Evolutionary conservation across 2,329 filamentous ascomycete genomes (phyloP), one percentile per base, ranked within the genome.

Genomic region (Graphium sp.): DNA sequence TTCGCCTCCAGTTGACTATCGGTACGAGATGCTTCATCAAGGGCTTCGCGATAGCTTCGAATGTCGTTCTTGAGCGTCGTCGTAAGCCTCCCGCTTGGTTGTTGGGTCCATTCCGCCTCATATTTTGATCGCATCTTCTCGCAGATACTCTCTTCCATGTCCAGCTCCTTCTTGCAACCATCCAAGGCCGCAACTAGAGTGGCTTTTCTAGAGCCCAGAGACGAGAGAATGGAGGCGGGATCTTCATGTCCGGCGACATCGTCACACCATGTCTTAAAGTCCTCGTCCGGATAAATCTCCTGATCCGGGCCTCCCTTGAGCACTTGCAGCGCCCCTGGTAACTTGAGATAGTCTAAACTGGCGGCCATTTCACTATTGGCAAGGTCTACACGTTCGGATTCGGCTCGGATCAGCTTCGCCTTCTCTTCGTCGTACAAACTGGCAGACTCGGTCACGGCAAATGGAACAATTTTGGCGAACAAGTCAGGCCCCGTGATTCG

Each of bases 61-160:
- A 95, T 78, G 46, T 98, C 89, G 33, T 73, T 76, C 31, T 85
- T 70, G 28, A 98, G 56, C 0, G 87, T 95, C 4, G 80, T 74
- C 2, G 87, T 98, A 22, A 98, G 64, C 32, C 82, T 67, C 18
- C 81, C 82, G 47, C 87, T 95, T 8, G 89, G 89, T 44, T 98
- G 89, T 44, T 98, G 89, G 12, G 83, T 93, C 89, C 89, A 98
- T 31, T 95, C 87, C 17, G 65, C 67, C 31, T 87, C 85, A 47
- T 95, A 95, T 49, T 98, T 98, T 9, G 84, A 91, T 26, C 89
- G 72, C 89, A 98, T 98, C 60, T 95, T 98, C 50, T 98, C 89
- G 48, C 89, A 98, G 1, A 95, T 82, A 32, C 82, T 91, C 54
- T 95, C 91, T 50, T 98, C 89, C 73, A 89, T 84, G 40, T 98